These are phyloP conservation scores for Fusarium fracticaudum DNA, from an alignment of 2,329 filamentous ascomycete genomes.

Conservation along the genomic window DNA sequence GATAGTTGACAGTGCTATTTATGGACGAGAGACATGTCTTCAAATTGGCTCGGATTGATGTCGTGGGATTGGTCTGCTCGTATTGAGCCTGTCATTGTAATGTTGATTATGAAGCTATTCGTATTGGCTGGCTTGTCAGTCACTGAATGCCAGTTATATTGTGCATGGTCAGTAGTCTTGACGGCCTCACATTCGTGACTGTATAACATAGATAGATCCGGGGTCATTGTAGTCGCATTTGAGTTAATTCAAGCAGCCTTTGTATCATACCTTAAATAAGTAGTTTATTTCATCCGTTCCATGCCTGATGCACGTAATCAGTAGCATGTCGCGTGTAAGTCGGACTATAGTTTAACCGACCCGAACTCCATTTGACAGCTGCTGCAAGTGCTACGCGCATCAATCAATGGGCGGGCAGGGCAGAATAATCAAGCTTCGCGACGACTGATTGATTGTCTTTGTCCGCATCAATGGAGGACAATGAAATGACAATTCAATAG, in stretches of 20 bases:
- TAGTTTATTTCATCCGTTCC: neutral
- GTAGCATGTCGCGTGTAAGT: constrained; percentile 27
- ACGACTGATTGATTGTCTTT: constrained; percentile 35
- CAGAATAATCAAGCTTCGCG: constrained; percentile 37
- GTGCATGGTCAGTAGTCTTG: no score
- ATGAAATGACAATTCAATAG: constrained; percentile 27
- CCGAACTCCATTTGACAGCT: constrained; percentile 20
- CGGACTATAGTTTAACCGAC: constrained; percentile 35
- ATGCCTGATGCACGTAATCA: neutral
- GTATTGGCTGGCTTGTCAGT: neutral
- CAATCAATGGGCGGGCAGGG: constrained; percentile 7
- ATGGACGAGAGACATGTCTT: neutral
- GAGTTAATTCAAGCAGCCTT: neutral
- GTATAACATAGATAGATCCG: neutral
- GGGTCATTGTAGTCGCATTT: neutral
- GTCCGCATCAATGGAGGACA: constrained; percentile 30
- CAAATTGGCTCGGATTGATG: neutral
- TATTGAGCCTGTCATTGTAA: neutral
- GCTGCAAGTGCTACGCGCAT: constrained; percentile 30
- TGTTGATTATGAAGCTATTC: neutral
- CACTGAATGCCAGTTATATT: no score
- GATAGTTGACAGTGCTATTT: neutral
- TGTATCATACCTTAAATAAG: neutral
- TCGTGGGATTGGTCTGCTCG: neutral
- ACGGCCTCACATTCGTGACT: no score